Evolutionary conservation across 1,284 basidiomycete genomes (phyloP).

Genomic region (Apiotrichum domesticum): DNA sequence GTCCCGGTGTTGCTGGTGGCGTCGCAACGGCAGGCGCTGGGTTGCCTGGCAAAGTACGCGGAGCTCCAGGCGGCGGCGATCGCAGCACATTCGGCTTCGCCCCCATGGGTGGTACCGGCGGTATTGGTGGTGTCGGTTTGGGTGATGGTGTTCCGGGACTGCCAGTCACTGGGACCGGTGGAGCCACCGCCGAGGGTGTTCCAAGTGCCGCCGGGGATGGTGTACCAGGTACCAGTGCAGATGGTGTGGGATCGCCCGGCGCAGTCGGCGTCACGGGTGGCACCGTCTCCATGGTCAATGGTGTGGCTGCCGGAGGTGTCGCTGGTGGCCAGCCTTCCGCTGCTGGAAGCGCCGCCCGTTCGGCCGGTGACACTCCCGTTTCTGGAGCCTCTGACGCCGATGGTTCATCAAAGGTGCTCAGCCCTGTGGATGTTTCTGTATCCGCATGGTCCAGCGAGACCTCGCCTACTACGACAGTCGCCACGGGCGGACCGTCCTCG

Average conservation of each 20-base stretch:
- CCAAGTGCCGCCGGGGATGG: not conserved
- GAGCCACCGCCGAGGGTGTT: not conserved
- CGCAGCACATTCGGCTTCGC: not conserved
- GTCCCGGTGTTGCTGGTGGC: not conserved
- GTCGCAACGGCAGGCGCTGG: not conserved
- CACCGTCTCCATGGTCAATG: too few relatives aligned
- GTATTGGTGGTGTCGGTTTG: too few relatives aligned
- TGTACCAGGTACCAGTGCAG: not conserved
- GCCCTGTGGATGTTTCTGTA: not conserved
- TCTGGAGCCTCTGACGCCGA: not conserved
- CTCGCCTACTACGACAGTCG: not conserved
- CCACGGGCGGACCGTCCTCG: not conserved
- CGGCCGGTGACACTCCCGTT: not conserved
- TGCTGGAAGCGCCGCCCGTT: not conserved
- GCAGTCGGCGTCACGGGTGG: too few relatives aligned
- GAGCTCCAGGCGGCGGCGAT: too few relatives aligned
- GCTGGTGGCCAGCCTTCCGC: not conserved
- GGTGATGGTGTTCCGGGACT: too few relatives aligned
- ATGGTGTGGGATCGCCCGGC: not conserved
- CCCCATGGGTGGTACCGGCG: not conserved
- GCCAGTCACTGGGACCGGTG: not conserved
- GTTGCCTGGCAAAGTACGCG: too few relatives aligned
- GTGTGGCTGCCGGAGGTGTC: not conserved
- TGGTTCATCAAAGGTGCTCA: not conserved
- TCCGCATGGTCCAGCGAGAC: not conserved